Conservation (phyloP, 805 yeast genomes). For the Tetrapisispora phaffii region DNA sequence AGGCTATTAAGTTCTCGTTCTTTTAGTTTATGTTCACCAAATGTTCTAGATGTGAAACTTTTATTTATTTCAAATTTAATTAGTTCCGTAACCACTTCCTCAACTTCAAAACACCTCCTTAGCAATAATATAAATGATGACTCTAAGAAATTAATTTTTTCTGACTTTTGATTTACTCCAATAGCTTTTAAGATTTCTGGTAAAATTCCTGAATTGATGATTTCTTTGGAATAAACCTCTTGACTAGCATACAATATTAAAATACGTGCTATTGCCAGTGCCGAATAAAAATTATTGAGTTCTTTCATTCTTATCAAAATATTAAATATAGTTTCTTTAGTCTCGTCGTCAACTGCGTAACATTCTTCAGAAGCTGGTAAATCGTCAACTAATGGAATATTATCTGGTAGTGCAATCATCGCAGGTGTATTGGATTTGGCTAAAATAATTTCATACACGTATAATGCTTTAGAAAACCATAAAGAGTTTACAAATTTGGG, state of each 20-base stretch:
- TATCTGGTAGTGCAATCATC: slow-evolving; percentile 27
- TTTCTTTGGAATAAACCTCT: slow-evolving; percentile 30
- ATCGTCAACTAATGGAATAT: slow-evolving; percentile 12
- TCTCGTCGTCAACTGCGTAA: slow-evolving; percentile 15
- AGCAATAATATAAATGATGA: slow-evolving; percentile 43
- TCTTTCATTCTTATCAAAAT: slow-evolving; percentile 34
- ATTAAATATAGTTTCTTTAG: slow-evolving; percentile 33
- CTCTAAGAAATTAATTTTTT: slow-evolving; percentile 35
- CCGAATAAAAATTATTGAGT: slow-evolving; percentile 37
- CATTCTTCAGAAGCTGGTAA: slow-evolving; percentile 15
- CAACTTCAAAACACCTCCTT: slow-evolving; percentile 63
- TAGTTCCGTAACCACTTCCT: slow-evolving; percentile 37
- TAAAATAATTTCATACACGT: slow-evolving; percentile 46
- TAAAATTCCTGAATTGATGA: slow-evolving; percentile 41
- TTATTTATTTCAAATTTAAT: slow-evolving; percentile 44
- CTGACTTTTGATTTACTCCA: slow-evolving; percentile 29
- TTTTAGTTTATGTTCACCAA: slow-evolving; percentile 24
- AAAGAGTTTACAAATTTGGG: slow-evolving; percentile 34
- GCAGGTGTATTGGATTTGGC: slow-evolving; percentile 43
- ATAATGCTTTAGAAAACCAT: slow-evolving; percentile 53
- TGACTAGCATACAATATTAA: slow-evolving; percentile 44
- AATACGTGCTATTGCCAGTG: slow-evolving; percentile 45
- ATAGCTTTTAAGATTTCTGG: slow-evolving; percentile 39
- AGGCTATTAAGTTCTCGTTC: slow-evolving; percentile 38
- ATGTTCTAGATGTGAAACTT: slow-evolving; percentile 31